These are phyloP conservation scores for Pythium monospermum DNA, from an alignment of 352 stramenopile genomes.

Conservation along the genomic window DNA sequence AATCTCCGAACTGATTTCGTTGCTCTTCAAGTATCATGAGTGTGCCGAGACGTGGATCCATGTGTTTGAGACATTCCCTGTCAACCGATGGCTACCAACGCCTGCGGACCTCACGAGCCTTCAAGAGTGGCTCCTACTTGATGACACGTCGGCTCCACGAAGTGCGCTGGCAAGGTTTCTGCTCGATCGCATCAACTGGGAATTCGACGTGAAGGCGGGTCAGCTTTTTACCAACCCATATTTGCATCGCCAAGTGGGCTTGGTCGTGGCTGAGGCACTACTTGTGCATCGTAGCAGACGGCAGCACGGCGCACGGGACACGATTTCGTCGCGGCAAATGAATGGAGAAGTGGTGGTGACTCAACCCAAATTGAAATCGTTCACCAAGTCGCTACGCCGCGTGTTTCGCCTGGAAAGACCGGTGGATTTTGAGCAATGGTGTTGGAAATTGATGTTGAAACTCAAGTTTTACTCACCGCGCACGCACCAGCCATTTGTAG, in stretches of 20 bases:
- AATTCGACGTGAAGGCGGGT: constrained; percentile 61
- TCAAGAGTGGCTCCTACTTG: constrained; percentile 78
- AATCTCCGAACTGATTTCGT: constrained; percentile 34
- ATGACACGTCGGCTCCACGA: constrained; percentile 55
- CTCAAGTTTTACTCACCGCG: constrained; percentile 76
- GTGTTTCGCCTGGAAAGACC: constrained; percentile 57
- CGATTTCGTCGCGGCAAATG: neutral
- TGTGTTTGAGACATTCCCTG: constrained; percentile 81
- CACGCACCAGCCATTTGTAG: constrained; percentile 58
- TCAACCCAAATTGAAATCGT: constrained; percentile 21
- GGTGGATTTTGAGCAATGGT: constrained; percentile 82
- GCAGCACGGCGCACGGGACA: constrained; percentile 17
- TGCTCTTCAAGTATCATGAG: constrained; percentile 68
- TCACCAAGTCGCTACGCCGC: constrained; percentile 71
- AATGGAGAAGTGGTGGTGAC: constrained; percentile 9
- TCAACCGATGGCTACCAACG: constrained; percentile 79
- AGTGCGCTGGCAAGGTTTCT: constrained; percentile 69
- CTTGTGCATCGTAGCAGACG: constrained; percentile 60
- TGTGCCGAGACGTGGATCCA: constrained; percentile 76
- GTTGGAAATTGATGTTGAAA: constrained; percentile 81
- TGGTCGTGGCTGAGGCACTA: constrained; percentile 74
- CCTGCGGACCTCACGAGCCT: constrained; percentile 57
- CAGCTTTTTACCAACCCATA: constrained; percentile 60
- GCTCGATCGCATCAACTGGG: constrained; percentile 83
- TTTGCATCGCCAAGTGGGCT: constrained; percentile 70